phyloP scores from a whole-genome alignment of 1,139 yeast species.

The Trichomonascaceae sp. region DNA sequence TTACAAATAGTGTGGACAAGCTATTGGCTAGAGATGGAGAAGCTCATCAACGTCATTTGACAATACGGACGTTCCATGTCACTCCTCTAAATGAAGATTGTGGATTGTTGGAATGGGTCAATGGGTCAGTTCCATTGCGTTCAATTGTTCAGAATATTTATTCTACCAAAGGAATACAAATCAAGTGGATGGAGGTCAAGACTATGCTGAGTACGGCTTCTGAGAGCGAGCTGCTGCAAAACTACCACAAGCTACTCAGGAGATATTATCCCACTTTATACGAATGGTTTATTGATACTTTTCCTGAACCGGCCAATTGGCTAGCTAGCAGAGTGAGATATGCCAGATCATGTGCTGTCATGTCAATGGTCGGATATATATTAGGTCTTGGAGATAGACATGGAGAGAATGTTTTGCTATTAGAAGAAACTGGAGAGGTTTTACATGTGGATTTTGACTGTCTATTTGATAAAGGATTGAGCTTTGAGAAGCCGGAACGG shows the following conservation, averaged over 20 bases:
- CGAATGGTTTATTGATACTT: slow-evolving; percentile 81
- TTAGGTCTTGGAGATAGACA: slow-evolving; percentile 84
- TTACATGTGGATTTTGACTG: slow-evolving; percentile 97
- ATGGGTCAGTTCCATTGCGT: slow-evolving; percentile 74
- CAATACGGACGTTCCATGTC: slow-evolving; percentile 80
- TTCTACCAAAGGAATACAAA: slow-evolving; percentile 32
- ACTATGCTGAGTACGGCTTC: slow-evolving; percentile 11
- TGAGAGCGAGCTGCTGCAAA: slow-evolving; percentile 10
- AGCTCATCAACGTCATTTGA: slow-evolving; percentile 63
- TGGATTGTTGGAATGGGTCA: slow-evolving; percentile 93
- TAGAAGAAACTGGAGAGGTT: slow-evolving; percentile 68
- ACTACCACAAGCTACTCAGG: slow-evolving; percentile 23
- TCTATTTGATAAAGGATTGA: slow-evolving; percentile 67
- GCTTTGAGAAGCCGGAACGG: slow-evolving; percentile 73
- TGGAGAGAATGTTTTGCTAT: slow-evolving; percentile 79
- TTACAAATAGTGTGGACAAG: slow-evolving; percentile 81
- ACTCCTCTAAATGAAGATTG: slow-evolving; percentile 79
- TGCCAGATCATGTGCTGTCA: slow-evolving; percentile 81
- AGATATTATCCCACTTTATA: slow-evolving; percentile 69
- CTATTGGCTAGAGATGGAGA: slow-evolving; percentile 61
- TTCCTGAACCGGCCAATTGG: slow-evolving; percentile 90
- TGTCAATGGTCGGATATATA: slow-evolving; percentile 95
- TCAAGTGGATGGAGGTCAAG: slow-evolving; percentile 22
- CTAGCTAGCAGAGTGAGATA: slow-evolving; percentile 68
- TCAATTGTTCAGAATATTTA: slow-evolving; percentile 50